Evolutionary conservation across 108 stramenopile genomes (phyloP).

Genomic region (Cyclotella cryptica): DNA sequence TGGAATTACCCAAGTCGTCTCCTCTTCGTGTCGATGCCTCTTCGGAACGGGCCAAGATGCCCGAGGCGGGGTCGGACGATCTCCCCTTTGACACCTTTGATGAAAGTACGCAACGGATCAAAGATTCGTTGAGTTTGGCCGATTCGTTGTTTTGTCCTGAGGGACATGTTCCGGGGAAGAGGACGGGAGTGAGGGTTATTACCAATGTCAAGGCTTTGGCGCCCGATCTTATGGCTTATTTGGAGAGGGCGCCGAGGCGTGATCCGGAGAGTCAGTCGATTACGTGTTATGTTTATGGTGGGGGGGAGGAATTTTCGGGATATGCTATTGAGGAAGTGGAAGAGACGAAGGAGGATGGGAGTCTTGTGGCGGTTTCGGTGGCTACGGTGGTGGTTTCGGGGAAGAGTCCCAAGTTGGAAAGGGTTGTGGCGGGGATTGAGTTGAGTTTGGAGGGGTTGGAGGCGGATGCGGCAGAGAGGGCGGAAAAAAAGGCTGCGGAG

Average conservation of each 20-base stretch:
- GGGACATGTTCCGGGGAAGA: constrained; percentile 82
- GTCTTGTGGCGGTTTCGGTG: constrained; percentile 76
- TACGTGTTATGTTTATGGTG: constrained; percentile 77
- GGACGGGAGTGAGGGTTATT: constrained; percentile 81
- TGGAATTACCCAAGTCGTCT: constrained; percentile 59
- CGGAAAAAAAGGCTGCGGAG: constrained; percentile 67
- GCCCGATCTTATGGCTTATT: constrained; percentile 76
- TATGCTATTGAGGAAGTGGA: constrained; percentile 90
- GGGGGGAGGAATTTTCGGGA: constrained; percentile 70
- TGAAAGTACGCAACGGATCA: constrained; percentile 65
- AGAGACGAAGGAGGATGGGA: constrained; percentile 55
- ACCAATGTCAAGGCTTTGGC: constrained; percentile 68
- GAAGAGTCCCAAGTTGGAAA: constrained; percentile 57
- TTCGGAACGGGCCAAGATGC: constrained; percentile 56
- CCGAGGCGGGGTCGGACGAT: constrained; percentile 80
- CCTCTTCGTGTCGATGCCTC: constrained; percentile 71
- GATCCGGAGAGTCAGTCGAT: constrained; percentile 72
- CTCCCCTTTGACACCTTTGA: constrained; percentile 85
- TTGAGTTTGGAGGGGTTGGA: constrained; percentile 81
- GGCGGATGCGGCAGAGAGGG: constrained; percentile 79
- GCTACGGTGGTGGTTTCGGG: constrained; percentile 82
- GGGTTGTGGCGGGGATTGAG: constrained; percentile 83
- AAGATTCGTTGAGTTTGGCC: constrained; percentile 73
- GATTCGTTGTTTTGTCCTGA: constrained; percentile 84
- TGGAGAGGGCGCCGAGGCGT: constrained; percentile 80